Conservation (phyloP, 1,139 yeast species). For the Yamadazyma conglobata region DNA sequence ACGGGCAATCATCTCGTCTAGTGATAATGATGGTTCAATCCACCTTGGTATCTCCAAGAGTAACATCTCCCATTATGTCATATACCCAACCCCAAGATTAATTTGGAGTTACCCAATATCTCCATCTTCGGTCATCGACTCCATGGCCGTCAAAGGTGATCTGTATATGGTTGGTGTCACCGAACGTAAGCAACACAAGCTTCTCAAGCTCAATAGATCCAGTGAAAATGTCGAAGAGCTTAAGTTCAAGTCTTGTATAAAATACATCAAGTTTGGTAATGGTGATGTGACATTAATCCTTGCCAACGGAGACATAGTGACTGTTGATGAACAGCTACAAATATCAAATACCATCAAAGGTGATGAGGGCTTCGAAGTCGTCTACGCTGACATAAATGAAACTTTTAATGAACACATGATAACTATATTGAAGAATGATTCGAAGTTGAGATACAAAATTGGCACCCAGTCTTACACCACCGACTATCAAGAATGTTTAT, state of each 20-base stretch:
- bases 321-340: conserved; percentile 19
- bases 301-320: conserved; percentile 40
- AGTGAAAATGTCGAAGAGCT: conserved; percentile 19
- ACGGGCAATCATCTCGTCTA: conserved; percentile 31
- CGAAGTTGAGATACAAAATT: conserved; percentile 8
- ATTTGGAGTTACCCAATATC: conserved; percentile 71
- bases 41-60: conserved; percentile 77
- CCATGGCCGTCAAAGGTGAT: conserved; percentile 34
- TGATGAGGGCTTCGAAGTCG: conserved; percentile 3
- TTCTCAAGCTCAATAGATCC: conserved; percentile 29
- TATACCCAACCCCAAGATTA: conserved; percentile 78
- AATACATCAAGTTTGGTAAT: conserved; percentile 33
- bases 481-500: conserved; percentile 7
- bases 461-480: conserved; percentile 5
- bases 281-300: conserved; percentile 35
- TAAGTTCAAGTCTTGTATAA: conserved; percentile 22
- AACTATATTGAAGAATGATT: conserved; percentile 4
- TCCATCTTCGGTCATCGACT: conserved; percentile 52
- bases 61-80: conserved; percentile 64
- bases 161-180: conserved; percentile 41
- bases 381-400: conserved; percentile 7
- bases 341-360: conserved; percentile 3
- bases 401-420: conserved; percentile 2
- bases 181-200: conserved; percentile 43
- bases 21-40: conserved; percentile 26